These are phyloP conservation scores for Cutaneotrichosporon dermatis DNA, from an alignment of 1,284 basidiomycete species.

Conservation along the genomic window DNA sequence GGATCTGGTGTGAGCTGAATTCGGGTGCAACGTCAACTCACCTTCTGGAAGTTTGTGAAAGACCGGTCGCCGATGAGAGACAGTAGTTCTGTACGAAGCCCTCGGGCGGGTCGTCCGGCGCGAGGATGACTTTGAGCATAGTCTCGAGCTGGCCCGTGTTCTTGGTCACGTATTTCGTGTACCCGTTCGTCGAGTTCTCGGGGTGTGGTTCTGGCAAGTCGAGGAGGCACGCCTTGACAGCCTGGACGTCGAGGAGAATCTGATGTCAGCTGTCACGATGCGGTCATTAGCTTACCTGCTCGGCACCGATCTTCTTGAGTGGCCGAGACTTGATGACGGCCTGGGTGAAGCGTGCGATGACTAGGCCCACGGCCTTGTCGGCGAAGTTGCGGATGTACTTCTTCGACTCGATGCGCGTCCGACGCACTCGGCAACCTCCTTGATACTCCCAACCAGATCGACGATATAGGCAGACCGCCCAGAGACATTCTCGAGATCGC, in stretches of 20 bases:
- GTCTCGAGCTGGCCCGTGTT: constrained; percentile 77
- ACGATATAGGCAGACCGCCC: constrained; percentile 75
- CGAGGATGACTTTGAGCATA: constrained; percentile 87
- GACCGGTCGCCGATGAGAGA: constrained; percentile 86
- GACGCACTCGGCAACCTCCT: constrained; percentile 53
- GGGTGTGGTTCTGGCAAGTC: constrained; percentile 61
- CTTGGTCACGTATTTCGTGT: constrained; percentile 73
- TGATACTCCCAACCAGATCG: constrained; percentile 86
- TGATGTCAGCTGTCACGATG: constrained; percentile 41
- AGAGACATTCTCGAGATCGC: constrained; percentile 70
- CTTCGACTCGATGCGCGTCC: constrained; percentile 72
- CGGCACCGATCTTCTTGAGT: constrained; percentile 81
- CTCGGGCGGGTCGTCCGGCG: constrained; percentile 82
- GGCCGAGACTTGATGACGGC: constrained; percentile 81
- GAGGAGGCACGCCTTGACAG: constrained; percentile 73
- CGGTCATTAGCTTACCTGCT: constrained; percentile 42
- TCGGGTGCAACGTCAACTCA: constrained; percentile 30
- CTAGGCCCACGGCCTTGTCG: constrained; percentile 79
- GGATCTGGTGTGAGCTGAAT: constrained; percentile 57
- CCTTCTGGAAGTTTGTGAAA: constrained; percentile 97
- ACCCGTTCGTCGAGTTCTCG: constrained; percentile 49
- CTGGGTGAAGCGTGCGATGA: constrained; percentile 79
- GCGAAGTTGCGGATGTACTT: constrained; percentile 86
- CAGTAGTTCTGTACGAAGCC: constrained; percentile 93
- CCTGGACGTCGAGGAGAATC: constrained; percentile 87